Percentiles rank a stretch among this genome's conserved stretches.
Conservation (phyloP, 177 flowering plant genomes). For the Tripterygium wilfordii region DNA sequence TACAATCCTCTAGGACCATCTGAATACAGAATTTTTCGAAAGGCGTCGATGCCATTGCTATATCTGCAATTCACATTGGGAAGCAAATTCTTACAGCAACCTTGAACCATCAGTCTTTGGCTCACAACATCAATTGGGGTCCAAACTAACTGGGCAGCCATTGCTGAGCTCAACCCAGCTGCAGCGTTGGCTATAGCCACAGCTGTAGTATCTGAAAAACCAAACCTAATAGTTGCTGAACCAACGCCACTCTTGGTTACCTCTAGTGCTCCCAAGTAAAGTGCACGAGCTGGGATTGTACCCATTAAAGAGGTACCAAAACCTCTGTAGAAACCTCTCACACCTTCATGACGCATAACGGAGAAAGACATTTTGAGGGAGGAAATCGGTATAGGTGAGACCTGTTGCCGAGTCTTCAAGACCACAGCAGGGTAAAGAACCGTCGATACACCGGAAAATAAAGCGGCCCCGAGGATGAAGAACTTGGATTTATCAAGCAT, state of each 20-base stretch:
- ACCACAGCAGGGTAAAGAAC: conserved; percentile 57
- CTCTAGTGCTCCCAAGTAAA: conserved; percentile 71
- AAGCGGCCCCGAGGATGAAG: conserved; percentile 73
- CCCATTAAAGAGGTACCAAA: conserved; percentile 70
- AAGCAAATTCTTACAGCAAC: conserved; percentile 5
- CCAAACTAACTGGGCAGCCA: conserved; percentile 80
- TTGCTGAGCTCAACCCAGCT: conserved; percentile 61
- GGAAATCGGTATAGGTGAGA: conserved; percentile 33
- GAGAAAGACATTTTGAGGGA: conserved; percentile 26
- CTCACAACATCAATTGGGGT: conserved; percentile 77
- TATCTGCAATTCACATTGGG: conserved; percentile 33
- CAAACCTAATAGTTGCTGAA: conserved; percentile 37
- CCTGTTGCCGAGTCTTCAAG: conserved; percentile 58
- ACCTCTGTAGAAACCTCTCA: conserved; percentile 52
- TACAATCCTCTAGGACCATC: conserved; percentile 81
- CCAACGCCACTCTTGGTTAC: conserved; percentile 69
- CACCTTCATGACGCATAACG: conserved; percentile 41
- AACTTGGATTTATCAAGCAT: conserved; percentile 81
- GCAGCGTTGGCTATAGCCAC: conserved; percentile 62
- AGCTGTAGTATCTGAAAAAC: conserved; percentile 50
- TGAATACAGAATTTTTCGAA: conserved; percentile 49
- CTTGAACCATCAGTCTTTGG: conserved; percentile 76
- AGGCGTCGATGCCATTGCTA: conserved; percentile 70
- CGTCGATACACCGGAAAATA: conserved; percentile 65
- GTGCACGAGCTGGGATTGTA: conserved; percentile 68